Evolutionary conservation across 1,139 yeast genomes (phyloP), one percentile per base, ranked within the genome.

Genomic region (Wickerhamomyces sp.): DNA sequence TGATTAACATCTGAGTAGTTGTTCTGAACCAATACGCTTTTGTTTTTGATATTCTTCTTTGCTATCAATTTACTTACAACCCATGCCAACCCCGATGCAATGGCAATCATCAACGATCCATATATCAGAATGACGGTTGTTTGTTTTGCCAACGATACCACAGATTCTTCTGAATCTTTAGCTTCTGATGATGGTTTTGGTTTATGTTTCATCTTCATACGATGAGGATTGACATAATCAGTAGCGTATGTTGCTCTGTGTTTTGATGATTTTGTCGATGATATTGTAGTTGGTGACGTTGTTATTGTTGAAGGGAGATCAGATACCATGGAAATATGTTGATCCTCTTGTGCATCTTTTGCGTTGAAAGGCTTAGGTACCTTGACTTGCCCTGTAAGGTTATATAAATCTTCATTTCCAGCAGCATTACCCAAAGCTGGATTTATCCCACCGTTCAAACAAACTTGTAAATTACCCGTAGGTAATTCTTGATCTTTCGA

Each of bases 381-480:
- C 10, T 29, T 8, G 6, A 65, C 68, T 66, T 87, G 82, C 40
- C 95, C 95, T 1, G 69, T 54, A 54, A 91, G 72, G 63, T 90
- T 79, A 38, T 77, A 59, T 69, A 75, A 80, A 61, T 86, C 75
- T 1, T 9, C 46, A 66, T 85, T 84, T 27, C 81, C 96, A 32
- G 96, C 97, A 37, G 97, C 98, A 64, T 91, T 91, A 55, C 96
- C 97, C 35, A 58, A 63, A 47, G 61, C 59, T 4, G 23, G 23
- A 18, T 77, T 64, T 39, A 78, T 63, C 36, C 75, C 75, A 39
- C 69, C 75, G 18, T 69, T 72, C 27, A 62, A 59, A 69, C 98
- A 91, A 4, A 79, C 77, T 44, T 68, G 66, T 40, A 31, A 77
- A 66, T 85, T 90, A 54, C 73, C 71, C 4, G 71, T 70, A 31